phyloP scores from a whole-genome alignment of 495 filamentous ascomycete genomes.

The Hyaloscypha hepaticicola region DNA sequence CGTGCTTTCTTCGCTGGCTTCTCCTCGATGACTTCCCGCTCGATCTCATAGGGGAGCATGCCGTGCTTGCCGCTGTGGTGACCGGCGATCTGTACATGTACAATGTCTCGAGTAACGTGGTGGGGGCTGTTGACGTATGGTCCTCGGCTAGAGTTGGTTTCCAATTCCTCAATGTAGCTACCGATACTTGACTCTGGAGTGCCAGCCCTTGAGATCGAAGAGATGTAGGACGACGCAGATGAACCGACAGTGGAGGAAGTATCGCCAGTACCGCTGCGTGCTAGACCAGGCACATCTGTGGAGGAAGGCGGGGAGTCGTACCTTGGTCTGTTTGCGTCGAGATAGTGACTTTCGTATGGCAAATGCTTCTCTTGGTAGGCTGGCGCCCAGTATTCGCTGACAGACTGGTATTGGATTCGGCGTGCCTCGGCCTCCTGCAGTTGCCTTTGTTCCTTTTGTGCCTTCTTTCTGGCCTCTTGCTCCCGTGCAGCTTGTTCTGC shows the following conservation, averaged over 20 bases:
- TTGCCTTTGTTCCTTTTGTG: slow-evolving; percentile 8
- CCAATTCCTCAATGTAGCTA: slow-evolving; percentile 25
- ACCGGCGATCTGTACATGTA: slow-evolving; percentile 18
- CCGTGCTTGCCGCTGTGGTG: slow-evolving; percentile 15
- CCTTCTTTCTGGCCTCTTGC: slow-evolving; percentile 17
- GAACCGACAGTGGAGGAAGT: slow-evolving; percentile 21
- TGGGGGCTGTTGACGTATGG: background rate
- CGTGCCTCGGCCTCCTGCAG: slow-evolving; percentile 5
- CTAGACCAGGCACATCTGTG: slow-evolving; percentile 28
- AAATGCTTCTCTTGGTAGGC: slow-evolving; percentile 14
- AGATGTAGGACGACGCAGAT: slow-evolving; percentile 26
- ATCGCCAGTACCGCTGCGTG: slow-evolving; percentile 24
- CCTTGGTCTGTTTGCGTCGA: slow-evolving; percentile 7
- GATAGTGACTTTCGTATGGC: slow-evolving; percentile 14
- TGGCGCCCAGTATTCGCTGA: slow-evolving; percentile 17
- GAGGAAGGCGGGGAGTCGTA: slow-evolving; percentile 30
- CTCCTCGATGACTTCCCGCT: slow-evolving; percentile 23
- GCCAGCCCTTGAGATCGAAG: slow-evolving; percentile 12
- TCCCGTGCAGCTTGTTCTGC: slow-evolving; percentile 18
- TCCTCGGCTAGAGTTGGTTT: slow-evolving; percentile 3
- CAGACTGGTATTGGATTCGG: slow-evolving; percentile 15
- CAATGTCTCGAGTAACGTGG: slow-evolving; percentile 17
- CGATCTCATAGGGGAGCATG: slow-evolving; percentile 33
- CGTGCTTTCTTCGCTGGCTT: slow-evolving; percentile 29
- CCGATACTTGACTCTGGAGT: slow-evolving; percentile 31